Base-by-base conservation (phyloP, 176 grass and related monocot species). In the Triticum dicoccoides region DNA sequence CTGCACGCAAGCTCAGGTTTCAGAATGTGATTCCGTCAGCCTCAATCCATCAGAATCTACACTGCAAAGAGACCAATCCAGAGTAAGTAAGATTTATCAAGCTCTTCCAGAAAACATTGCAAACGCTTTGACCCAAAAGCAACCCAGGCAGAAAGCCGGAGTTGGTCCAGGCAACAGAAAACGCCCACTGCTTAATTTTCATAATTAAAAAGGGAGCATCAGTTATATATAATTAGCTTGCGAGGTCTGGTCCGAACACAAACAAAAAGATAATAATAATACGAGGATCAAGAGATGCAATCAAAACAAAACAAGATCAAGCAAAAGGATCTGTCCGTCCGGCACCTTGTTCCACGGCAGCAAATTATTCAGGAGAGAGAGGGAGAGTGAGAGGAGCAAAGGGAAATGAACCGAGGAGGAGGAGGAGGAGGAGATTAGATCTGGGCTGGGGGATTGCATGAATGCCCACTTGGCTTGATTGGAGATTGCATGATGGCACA, bases 291-390 rank as follows among this genome's bases (percentile, higher is more conserved):
- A 24, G n/a, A 78, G 73, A 86, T 90, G 79, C 84, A 78, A 82
- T 79, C 84, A 41, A 30, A 66, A 69, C 51, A 77, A 54, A 86
- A 82, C 73, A 82, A 65, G 79, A 86, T 90, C 79, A 64, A 32
- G 32, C 79, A 78, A 73, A 73, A 29, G 54, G 27, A 73, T 79
- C 79, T 51, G 72, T 8, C 0, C 12, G 56, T 65, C 39, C 41
- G 2, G 84, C 61, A 73, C 73, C 52, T 86, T 58, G 39, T 86
- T 76, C 49, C 70, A 6, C 0, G 5, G 51, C 51, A 68, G 61
- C 61, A 47, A 61, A 89, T 62, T 76, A 84, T 84, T 84, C 54
- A 21, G 33, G 80, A 82, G 32, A 41, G 80, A 69, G 63, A 34
- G 79, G 64, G 82, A 21, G 38, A 76, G 9, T 1, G 29, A 29